Evolutionary conservation across 2,329 filamentous ascomycete genomes (phyloP).

Genomic region (Arachnomyces sp.): DNA sequence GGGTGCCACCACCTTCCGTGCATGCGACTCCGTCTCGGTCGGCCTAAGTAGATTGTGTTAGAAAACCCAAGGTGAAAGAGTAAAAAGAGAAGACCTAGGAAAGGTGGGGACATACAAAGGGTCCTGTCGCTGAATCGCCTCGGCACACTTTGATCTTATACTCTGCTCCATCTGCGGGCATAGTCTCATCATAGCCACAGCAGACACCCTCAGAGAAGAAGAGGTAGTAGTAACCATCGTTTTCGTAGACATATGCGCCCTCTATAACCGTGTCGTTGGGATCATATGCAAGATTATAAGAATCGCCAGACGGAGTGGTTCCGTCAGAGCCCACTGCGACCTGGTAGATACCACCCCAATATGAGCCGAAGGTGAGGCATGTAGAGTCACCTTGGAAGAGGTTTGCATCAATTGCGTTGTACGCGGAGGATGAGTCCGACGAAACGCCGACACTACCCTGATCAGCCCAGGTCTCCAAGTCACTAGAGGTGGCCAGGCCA

Average conservation of each 20-base stretch:
- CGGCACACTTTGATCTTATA: conserved; percentile 61
- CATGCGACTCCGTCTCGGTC: conserved; percentile 41
- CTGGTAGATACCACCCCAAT: conserved; percentile 60
- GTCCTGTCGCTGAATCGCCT: conserved; percentile 44
- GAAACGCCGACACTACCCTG: conserved; percentile 24
- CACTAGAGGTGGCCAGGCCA: conserved; percentile 28
- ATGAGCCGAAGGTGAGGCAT: conserved; percentile 58
- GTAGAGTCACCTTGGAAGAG: conserved; percentile 39
- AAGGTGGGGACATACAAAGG: conserved; percentile 39
- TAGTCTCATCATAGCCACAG: conserved; percentile 47
- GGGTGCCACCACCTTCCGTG: conserved; percentile 51
- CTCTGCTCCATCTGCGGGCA: conserved; percentile 51
- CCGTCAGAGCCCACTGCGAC: conserved; percentile 38
- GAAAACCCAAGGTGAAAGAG: not conserved
- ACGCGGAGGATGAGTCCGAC: conserved; percentile 36
- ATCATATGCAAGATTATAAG: conserved; percentile 49
- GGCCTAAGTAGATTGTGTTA: not conserved
- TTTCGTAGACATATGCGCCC: conserved; percentile 49
- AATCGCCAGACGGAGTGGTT: conserved; percentile 22
- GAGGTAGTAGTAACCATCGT: conserved; percentile 55
- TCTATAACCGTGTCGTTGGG: conserved; percentile 46
- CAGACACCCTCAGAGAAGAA: conserved; percentile 57
- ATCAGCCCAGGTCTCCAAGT: conserved; percentile 28
- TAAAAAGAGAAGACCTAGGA: not conserved
- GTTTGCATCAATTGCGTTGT: conserved; percentile 57